Evolutionary conservation across 177 flowering plant genomes (phyloP).

Genomic region (Viscum album): DNA sequence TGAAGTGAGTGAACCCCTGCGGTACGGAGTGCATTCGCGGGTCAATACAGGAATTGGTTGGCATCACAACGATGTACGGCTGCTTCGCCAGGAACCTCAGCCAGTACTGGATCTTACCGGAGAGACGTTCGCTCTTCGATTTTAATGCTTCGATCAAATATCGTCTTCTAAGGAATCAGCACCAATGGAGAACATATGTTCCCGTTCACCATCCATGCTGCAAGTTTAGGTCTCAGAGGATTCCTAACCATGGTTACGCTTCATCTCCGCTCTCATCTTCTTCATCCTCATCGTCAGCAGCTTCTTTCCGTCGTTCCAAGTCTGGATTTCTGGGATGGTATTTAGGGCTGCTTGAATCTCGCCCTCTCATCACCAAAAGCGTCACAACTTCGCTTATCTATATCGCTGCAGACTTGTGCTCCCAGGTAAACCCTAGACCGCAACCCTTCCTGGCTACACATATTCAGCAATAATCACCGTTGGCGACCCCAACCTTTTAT

Average conservation of each 20-base stretch:
- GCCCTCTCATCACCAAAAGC: slow-evolving; percentile 59
- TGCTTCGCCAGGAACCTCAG: neutral
- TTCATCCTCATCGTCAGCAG: slow-evolving; percentile 18
- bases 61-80: neutral
- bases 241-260: neutral
- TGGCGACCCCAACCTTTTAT: no score
- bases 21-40: no score
- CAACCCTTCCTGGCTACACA: neutral
- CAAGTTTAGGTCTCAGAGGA: neutral
- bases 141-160: neutral
- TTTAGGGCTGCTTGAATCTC: slow-evolving; percentile 41
- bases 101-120: neutral
- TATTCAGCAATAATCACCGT: no score
- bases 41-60: no score
- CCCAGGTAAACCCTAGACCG: slow-evolving; percentile 35
- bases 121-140: neutral
- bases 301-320: slow-evolving; percentile 17
- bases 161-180: neutral
- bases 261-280: slow-evolving; percentile 18
- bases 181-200: neutral
- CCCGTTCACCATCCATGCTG: neutral
- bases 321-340: slow-evolving; percentile 52
- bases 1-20: no score
- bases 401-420: slow-evolving; percentile 45
- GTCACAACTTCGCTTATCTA: slow-evolving; percentile 53